These are phyloP conservation scores for Hura crepitans DNA, from an alignment of 441 rosid species.

Conservation along the genomic window DNA sequence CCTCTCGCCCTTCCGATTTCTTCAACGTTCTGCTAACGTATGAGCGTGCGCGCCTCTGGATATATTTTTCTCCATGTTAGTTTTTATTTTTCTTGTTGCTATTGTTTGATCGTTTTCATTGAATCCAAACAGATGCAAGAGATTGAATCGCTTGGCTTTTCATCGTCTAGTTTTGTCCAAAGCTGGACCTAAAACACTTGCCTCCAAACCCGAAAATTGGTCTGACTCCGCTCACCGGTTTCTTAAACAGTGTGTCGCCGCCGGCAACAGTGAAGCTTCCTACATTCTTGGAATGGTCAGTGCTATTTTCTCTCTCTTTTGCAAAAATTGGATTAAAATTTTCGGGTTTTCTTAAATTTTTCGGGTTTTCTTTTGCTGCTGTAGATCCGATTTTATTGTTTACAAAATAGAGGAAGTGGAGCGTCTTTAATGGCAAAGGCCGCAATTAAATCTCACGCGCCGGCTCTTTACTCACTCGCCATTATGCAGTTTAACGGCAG, in stretches of 20 bases:
- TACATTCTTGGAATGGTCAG: slow-evolving; percentile 81
- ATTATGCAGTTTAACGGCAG: slow-evolving; percentile 94
- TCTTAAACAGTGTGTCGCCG: slow-evolving; percentile 49
- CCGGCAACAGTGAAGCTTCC: slow-evolving; percentile 68
- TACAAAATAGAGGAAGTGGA: slow-evolving; percentile 54
- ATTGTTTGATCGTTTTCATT: not conserved
- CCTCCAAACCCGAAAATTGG: slow-evolving; percentile 55
- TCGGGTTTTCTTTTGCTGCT: not conserved
- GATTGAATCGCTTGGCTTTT: slow-evolving; percentile 42
- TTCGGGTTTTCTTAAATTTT: too few species aligned
- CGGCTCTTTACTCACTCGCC: slow-evolving; percentile 76
- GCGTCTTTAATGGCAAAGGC: slow-evolving; percentile 82
- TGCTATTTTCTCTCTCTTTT: not conserved
- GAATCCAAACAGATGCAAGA: slow-evolving; percentile 50
- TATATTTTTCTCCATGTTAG: not conserved
- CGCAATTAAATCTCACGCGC: slow-evolving; percentile 66
- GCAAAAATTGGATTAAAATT: not conserved
- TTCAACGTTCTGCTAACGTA: slow-evolving; percentile 52
- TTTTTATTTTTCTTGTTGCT: too few species aligned
- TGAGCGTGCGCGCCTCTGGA: not conserved
- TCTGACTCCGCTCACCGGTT: slow-evolving; percentile 68
- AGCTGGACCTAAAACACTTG: slow-evolving; percentile 45
- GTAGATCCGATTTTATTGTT: slow-evolving; percentile 90
- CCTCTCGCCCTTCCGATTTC: slow-evolving; percentile 63
- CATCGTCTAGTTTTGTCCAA: slow-evolving; percentile 52